Evolutionary conservation across 2,329 filamentous ascomycete genomes (phyloP), one percentile per base, ranked within the genome.

Genomic region (Aspergillus sp.): DNA sequence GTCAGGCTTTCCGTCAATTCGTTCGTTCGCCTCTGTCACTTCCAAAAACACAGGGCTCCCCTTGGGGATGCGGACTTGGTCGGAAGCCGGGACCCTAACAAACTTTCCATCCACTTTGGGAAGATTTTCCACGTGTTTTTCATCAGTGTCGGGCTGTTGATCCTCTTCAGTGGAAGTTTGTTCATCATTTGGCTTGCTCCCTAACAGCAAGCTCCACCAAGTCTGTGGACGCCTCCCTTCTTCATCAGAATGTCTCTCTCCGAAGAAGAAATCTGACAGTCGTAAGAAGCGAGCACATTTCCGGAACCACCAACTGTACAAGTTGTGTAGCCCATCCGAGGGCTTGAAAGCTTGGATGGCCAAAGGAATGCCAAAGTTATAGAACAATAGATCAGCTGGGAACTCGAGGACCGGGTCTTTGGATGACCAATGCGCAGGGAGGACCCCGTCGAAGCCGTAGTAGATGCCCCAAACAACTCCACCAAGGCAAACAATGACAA

Each of bases 271-370:
- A 78, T 93, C 90, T 1, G 91, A 96, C 36, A 99, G 80, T 20
- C 93, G 85, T 52, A 99, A 79, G 41, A 82, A 78, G 50, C 90
- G 83, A 12, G 93, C 95, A 70, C 93, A 96, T 66, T 85, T 86
- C 64, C 89, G 88, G 77, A 99, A 96, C 91, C 95, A 99, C 93
- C 93, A 98, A 7, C 87, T 88, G 71, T 96, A 99, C 81, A 97
- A 88, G 54, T 83, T 80, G 65, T 96, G 89, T 3, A 99, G 79
- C 0, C 86, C 89, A 68, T 96, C 89, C 51, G 90, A 91, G 2
- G 93, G 93, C 70, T 89, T 90, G 74, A 96, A 88, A 65, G 91
- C 87, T 65, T 85, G 89, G 64, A 98, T 85, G 12, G 93, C 87
- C 48, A 96, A 78, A 0, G 95, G 95, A 81, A 97, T 95, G 47